Base-by-base conservation (phyloP, 78 protist genomes). In the Anaeramoeba flamelloides region DNA sequence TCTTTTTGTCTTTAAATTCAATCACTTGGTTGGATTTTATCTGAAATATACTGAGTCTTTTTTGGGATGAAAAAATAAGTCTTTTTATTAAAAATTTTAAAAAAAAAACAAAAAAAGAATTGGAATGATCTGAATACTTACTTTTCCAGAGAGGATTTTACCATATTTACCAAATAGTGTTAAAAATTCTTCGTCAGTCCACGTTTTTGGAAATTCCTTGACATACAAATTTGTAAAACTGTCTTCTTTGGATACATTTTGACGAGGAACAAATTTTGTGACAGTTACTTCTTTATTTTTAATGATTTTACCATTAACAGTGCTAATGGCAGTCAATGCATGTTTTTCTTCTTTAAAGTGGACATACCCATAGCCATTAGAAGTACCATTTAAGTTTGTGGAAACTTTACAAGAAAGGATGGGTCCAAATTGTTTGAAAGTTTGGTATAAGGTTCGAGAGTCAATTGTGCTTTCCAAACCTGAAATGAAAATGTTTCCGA, bases 181-280 rank as follows among this genome's bases (percentile, higher is more conserved):
- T 17, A 39, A 39, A 31, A 76, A 17, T 12, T 76, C 36, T 12
- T 76, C 78, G 17, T 76, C 78, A 17, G 78, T 76, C 22, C 26
- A 76, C 26, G 34, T 31, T 17, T 22, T 31, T 39, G 78, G 78
- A 41, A 76, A 76, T 31, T 41, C 78, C 26, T 41, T 12, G 78
- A 76, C 78, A 41, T 76, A 76, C 78, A 76, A 17, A 41, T 76
- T 76, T n/a, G n/a, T n/a, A n/a, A n/a, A n/a, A n/a, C n/a, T n/a
- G n/a, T n/a, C n/a, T n/a, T n/a, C n/a, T n/a, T n/a, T n/a, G n/a
- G n/a, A n/a, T n/a, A n/a, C n/a, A n/a, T n/a, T n/a, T n/a, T n/a
- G n/a, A n/a, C n/a, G n/a, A n/a, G n/a, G n/a, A n/a, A n/a, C n/a
- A n/a, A n/a, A n/a, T n/a, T n/a, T n/a, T n/a, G n/a, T n/a, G 17